These are phyloP conservation scores for Ascosphaera apis DNA, from an alignment of 2,329 filamentous ascomycete genomes.

Conservation along the genomic window DNA sequence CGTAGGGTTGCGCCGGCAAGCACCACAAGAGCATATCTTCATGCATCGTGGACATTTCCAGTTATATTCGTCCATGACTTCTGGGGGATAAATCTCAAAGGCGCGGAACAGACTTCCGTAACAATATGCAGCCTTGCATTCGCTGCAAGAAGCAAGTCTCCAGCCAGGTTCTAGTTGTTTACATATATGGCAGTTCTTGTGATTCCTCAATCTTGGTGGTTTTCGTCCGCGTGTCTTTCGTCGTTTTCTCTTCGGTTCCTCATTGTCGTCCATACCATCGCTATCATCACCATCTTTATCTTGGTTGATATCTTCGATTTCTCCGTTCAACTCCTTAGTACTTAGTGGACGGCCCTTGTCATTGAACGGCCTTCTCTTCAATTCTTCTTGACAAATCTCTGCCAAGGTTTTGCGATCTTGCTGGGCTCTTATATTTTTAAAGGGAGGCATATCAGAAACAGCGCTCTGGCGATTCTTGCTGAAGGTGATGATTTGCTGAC, in stretches of 20 bases:
- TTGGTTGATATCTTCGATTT: conserved; percentile 18
- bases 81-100: conserved; percentile 71
- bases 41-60: conserved; percentile 83
- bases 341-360: conserved; percentile 44
- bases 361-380: conserved; percentile 56
- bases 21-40: conserved; percentile 66
- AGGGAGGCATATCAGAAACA: conserved; percentile 37
- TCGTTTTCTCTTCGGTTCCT: conserved; percentile 35
- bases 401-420: conserved; percentile 58
- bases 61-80: conserved; percentile 52
- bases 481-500: conserved; percentile 50
- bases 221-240: conserved; percentile 28
- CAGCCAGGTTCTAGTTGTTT: conserved; percentile 57
- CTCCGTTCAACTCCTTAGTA: conserved; percentile 12
- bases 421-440: conserved; percentile 38
- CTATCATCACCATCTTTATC: conserved; percentile 30
- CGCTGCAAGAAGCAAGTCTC: conserved; percentile 61
- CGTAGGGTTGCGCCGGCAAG: conserved; percentile 45
- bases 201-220: conserved; percentile 26
- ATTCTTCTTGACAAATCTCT: conserved; percentile 80
- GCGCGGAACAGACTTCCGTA: conserved; percentile 83
- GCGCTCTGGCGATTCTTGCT: conserved; percentile 44
- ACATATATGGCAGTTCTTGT: conserved; percentile 57
- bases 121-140: conserved; percentile 59
- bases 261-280: conserved; percentile 28